Conservation (phyloP, 163 green algal species). For the Scenedesmus sp. region DNA sequence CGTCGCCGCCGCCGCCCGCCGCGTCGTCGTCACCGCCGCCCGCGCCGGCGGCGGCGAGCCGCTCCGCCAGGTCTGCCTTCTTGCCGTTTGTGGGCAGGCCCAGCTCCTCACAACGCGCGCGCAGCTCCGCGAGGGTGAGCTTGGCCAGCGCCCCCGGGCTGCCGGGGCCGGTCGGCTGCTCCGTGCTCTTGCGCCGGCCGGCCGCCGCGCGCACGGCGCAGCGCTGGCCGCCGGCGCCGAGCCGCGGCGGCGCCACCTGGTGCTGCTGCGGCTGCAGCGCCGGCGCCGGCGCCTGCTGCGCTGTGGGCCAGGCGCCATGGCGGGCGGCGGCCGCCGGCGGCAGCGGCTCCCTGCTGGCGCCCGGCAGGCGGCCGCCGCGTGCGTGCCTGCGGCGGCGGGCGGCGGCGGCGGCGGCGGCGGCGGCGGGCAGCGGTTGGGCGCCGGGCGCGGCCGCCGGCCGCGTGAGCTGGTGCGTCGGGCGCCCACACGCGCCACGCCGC, state of each 20-base stretch:
- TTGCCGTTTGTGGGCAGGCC: slow-evolving; percentile 17
- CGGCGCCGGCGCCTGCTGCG: not conserved
- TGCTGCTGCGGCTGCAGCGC: slow-evolving; percentile 16
- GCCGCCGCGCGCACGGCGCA: not conserved
- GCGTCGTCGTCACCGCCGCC: not conserved
- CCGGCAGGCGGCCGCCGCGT: no score
- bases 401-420: no score
- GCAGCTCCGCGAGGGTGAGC: slow-evolving; percentile 12
- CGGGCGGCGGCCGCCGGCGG: no score
- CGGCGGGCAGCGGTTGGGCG: no score
- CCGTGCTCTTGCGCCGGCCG: not conserved
- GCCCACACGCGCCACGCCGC: no score
- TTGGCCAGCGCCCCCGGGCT: not conserved
- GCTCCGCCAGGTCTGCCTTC: slow-evolving; percentile 2
- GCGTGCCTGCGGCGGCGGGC: no score
- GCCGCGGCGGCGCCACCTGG: no score
- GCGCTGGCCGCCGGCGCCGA: no score
- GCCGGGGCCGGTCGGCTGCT: not conserved
- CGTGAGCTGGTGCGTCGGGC: no score
- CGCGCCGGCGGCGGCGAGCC: not conserved
- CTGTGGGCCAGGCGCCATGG: no score
- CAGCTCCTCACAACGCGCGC: not conserved
- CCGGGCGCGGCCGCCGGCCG: no score
- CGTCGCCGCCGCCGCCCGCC: not conserved
- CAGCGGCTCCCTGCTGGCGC: no score